phyloP scores from a whole-genome alignment of 495 filamentous ascomycete species.

The Hypoxylon lienhwacheense region DNA sequence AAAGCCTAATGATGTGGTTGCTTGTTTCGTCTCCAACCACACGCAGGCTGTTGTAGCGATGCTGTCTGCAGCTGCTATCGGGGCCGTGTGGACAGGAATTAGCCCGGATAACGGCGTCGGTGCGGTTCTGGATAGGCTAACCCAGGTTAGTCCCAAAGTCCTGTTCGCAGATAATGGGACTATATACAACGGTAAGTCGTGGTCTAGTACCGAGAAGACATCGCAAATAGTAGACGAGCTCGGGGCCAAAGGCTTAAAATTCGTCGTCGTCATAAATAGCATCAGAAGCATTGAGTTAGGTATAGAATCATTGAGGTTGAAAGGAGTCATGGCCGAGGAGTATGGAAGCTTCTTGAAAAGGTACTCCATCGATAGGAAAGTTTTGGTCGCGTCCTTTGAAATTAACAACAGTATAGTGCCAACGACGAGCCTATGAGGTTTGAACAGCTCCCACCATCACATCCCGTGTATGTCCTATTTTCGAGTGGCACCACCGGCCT shows the following conservation, averaged over 20 bases:
- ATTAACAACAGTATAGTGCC: conserved; percentile 34
- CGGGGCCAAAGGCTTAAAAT: conserved; percentile 58
- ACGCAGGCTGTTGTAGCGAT: conserved; percentile 81
- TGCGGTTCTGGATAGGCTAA: conserved; percentile 75
- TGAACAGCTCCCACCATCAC: conserved; percentile 72
- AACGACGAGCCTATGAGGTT: conserved; percentile 60
- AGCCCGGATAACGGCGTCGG: conserved; percentile 78
- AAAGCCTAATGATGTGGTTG: conserved; percentile 71
- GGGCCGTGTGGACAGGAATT: conserved; percentile 89
- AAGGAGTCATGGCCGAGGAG: conserved; percentile 53
- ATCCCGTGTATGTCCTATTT: conserved; percentile 88
- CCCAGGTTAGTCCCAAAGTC: conserved; percentile 77
- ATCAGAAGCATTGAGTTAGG: conserved; percentile 53
- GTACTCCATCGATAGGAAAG: conserved; percentile 20
- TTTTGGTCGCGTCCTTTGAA: background rate
- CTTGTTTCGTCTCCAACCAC: conserved; percentile 86
- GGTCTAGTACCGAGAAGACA: conserved; percentile 71
- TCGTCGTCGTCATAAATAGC: conserved; percentile 71
- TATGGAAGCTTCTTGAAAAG: conserved; percentile 43
- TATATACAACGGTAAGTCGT: conserved; percentile 84
- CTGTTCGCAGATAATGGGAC: conserved; percentile 86
- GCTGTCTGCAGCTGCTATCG: conserved; percentile 76
- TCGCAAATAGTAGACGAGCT: conserved; percentile 67
- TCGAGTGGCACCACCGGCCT: conserved; percentile 87
- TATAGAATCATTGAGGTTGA: conserved; percentile 48